Evolutionary conservation across 2,329 filamentous ascomycete genomes (phyloP), one percentile per base, ranked within the genome.

Genomic region (Trichoderma cornu-damae): DNA sequence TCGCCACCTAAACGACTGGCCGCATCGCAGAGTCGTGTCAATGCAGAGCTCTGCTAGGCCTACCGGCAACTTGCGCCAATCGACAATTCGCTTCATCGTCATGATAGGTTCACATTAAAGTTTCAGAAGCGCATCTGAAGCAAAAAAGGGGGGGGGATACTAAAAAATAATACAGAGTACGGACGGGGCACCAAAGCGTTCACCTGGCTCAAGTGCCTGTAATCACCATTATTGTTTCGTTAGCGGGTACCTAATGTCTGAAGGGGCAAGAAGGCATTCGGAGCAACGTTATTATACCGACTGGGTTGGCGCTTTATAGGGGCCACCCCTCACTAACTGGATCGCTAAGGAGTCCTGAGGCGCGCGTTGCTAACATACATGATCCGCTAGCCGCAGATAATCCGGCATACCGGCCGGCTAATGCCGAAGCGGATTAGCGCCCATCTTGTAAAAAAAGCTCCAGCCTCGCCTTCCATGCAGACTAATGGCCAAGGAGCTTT

Each of bases 1-100:
- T 61, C 87, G 87, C 94, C 94, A 99, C 76, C 93, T 86, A 66
- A 99, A 99, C 0, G 93, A 96, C 71, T 99, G 94, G 3, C 94
- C 94, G 70, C 94, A 99, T 61, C 93, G 86, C 32, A 99, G 77
- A 0, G 91, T 96, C 0, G 93, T 99, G 66, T 96, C 90, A 63
- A 99, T 91, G 70, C 90, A 96, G 3, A 99, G 82, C 69, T 99
- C 94, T 3, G 86, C 83, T 32, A 96, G 75, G 60, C 80, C 88
- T 38, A 96, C 77, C 22, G 94, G 91, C 64, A 99, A 75, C 75
- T 89, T 95, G 62, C 84, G 84, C 94, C 94, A 99, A 69, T 90
- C 88, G 14, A 86, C 79, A n/a, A 84, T 77, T 28, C 78, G 79
- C 48, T 70, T 70, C 48, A 72, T 57, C 43, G 75, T 68, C 71